Evolutionary conservation across 768 basidiomycete species (phyloP).

Genomic region (Candolleomyces aberdarensis): DNA sequence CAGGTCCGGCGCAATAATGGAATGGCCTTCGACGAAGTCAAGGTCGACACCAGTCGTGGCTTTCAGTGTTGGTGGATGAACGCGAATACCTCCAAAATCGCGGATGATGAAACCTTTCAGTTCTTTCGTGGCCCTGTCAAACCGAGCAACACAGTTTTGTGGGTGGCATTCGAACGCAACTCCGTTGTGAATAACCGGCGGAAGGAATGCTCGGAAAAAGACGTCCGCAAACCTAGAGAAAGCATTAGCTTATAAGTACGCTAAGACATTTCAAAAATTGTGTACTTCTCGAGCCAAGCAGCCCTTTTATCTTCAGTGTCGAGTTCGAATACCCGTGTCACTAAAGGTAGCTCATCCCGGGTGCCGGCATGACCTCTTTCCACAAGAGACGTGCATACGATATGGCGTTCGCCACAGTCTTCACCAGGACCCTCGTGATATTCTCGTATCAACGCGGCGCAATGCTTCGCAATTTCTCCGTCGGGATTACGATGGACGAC

Average conservation of each 20-base stretch:
- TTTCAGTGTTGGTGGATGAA: slow-evolving; percentile 49
- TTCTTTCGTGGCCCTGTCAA: slow-evolving; percentile 45
- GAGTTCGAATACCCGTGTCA: slow-evolving; percentile 48
- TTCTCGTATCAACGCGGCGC: slow-evolving; percentile 50
- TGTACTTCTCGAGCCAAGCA: slow-evolving; percentile 49
- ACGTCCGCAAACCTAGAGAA: slow-evolving; percentile 41
- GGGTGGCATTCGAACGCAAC: slow-evolving; percentile 61
- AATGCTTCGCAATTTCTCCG: slow-evolving; percentile 52
- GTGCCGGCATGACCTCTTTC: slow-evolving; percentile 50
- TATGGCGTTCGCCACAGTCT: slow-evolving; percentile 45
- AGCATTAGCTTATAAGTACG: slow-evolving; percentile 3
- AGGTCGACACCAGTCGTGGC: slow-evolving; percentile 48
- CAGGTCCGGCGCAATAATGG: slow-evolving; percentile 46
- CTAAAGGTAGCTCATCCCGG: slow-evolving; percentile 42
- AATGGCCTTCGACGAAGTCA: slow-evolving; percentile 45
- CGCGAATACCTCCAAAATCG: slow-evolving; percentile 55
- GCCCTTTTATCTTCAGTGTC: slow-evolving; percentile 48
- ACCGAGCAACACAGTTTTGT: slow-evolving; percentile 57
- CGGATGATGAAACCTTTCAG: slow-evolving; percentile 54
- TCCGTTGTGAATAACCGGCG: slow-evolving; percentile 50
- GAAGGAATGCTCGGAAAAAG: slow-evolving; percentile 54
- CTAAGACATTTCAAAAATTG: background rate
- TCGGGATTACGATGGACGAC: slow-evolving; percentile 46
- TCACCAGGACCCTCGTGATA: slow-evolving; percentile 47
- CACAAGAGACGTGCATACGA: slow-evolving; percentile 56